Percentiles rank a stretch among this genome's conserved stretches.
phyloP scores from a whole-genome alignment of 345 rosid genomes.

The Arabidopsis thaliana region TAIR10.1 NC_003070.9:9193501-9194000 shows the following conservation, averaged over 20 bases:
- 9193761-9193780: conserved; percentile 77
- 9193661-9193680: conserved; percentile 26
- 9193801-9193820: conserved; percentile 91
- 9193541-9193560: conserved; percentile 42
- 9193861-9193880: conserved; percentile 48
- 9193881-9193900: conserved; percentile 55
- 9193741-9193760: conserved; percentile 62
- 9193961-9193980: conserved; percentile 35
- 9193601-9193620: conserved; percentile 40
- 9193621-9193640: conserved; percentile 10
- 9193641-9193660: conserved; percentile 31
- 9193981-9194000: conserved; percentile 25
- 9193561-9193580: conserved; percentile 41
- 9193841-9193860: conserved; percentile 50
- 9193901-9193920: conserved; percentile 65
- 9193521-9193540: conserved; percentile 46
- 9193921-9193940: conserved; percentile 72
- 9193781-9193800: conserved; percentile 78
- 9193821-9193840: conserved; percentile 66
- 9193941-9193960: conserved; percentile 59
- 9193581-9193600: conserved; percentile 42
- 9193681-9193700: not conserved
- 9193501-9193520: conserved; percentile 44
- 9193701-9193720: conserved; percentile 17
- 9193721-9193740: conserved; percentile 55